phyloP scores from a whole-genome alignment of 2,329 filamentous ascomycete species.

The Colletotrichum noveboracense region DNA sequence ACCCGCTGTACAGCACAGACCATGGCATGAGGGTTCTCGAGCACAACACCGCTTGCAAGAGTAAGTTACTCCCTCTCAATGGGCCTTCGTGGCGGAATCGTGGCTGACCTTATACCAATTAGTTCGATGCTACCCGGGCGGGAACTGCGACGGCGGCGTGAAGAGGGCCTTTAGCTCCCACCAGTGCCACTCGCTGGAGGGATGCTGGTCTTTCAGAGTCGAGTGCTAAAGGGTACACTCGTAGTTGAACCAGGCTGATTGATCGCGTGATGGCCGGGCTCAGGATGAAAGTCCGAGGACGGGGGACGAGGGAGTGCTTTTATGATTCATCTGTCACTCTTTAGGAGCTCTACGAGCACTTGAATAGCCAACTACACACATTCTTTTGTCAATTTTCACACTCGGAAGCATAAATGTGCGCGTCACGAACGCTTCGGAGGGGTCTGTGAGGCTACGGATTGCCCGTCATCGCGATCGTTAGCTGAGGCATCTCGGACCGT shows the following conservation, averaged over 20 bases:
- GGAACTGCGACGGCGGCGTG: background rate
- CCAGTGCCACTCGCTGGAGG: background rate
- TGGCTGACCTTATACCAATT: accelerated
- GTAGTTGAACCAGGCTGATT: accelerated
- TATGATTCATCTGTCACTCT: background rate
- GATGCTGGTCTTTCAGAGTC: background rate
- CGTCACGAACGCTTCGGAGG: accelerated
- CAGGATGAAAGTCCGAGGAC: background rate
- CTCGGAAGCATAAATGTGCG: accelerated
- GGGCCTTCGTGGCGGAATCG: background rate
- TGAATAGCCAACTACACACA: background rate
- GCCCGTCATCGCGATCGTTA: no score
- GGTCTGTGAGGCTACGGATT: no score
- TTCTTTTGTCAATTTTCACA: background rate
- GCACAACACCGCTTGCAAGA: background rate
- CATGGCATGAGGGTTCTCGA: background rate
- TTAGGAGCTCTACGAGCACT: background rate
- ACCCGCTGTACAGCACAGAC: background rate
- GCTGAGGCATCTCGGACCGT: no score
- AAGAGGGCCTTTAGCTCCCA: background rate
- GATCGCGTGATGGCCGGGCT: background rate
- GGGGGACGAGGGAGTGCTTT: background rate
- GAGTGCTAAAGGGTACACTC: background rate
- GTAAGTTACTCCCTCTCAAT: background rate
- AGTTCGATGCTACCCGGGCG: background rate